A percentile compares a stretch with the other conserved stretches of the same genome.
Evolutionary conservation across 805 yeast species (phyloP).

Genomic region (Nakazawaea ishiwadae): DNA sequence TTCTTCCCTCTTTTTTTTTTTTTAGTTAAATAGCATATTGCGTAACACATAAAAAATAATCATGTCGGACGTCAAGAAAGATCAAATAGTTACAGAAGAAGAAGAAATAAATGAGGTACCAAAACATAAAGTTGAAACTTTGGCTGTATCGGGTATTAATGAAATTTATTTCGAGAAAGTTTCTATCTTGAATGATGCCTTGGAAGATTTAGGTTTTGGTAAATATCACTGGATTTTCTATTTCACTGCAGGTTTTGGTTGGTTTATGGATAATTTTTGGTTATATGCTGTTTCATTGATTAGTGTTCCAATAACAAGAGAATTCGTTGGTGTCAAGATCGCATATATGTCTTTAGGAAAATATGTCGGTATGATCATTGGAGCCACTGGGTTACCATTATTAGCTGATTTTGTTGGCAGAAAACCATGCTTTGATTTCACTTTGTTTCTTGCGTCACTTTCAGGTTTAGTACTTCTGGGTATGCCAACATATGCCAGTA

Average conservation of each 20-base stretch:
- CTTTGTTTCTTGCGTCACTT: constrained; percentile 26
- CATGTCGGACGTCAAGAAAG: too few relatives aligned
- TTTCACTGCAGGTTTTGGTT: constrained; percentile 28
- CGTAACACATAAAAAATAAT: too few relatives aligned
- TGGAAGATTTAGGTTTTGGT: constrained; percentile 32
- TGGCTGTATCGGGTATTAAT: background rate
- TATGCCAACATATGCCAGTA: constrained; percentile 29
- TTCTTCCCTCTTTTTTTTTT: too few relatives aligned
- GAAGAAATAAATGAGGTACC: background rate
- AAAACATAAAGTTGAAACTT: background rate
- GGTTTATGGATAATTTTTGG: constrained; percentile 28
- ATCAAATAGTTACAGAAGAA: too few relatives aligned
- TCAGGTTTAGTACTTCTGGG: constrained; percentile 30
- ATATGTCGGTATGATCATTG: constrained; percentile 30
- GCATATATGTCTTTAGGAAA: constrained; percentile 27
- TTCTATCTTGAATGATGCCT: constrained; percentile 24
- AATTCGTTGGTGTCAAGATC: constrained; percentile 23
- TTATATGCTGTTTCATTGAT: constrained; percentile 22
- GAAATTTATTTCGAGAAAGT: constrained; percentile 17
- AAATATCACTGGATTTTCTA: constrained; percentile 26
- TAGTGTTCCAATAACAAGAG: constrained; percentile 24
- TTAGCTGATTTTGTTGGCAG: constrained; percentile 31
- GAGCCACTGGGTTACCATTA: constrained; percentile 33
- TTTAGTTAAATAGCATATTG: too few relatives aligned
- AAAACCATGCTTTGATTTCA: constrained; percentile 25